A percentile compares a stretch with the other conserved stretches of the same genome.
Evolutionary conservation across 306 rosid genomes (phyloP).

Genomic region (Corylus americana): DNA sequence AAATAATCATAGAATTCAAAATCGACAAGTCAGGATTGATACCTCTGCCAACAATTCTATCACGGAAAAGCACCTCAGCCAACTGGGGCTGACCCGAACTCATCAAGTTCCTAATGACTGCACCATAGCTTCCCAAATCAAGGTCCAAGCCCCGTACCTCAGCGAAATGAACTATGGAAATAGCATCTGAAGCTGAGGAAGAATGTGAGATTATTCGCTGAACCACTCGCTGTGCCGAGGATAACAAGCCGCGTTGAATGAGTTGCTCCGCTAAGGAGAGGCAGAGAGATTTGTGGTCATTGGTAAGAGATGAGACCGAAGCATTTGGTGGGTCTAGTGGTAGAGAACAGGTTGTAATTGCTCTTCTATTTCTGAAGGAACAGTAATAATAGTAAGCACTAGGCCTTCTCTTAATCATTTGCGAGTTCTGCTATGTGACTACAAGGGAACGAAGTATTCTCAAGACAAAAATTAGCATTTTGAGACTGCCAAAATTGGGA

Average conservation of each 20-base stretch:
- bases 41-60: slow-evolving; percentile 25
- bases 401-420: slow-evolving; percentile 31
- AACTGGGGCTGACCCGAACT: slow-evolving; percentile 34
- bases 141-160: slow-evolving; percentile 32
- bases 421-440: not conserved
- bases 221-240: slow-evolving; percentile 38
- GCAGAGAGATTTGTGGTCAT: slow-evolving; percentile 33
- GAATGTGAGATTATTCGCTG: slow-evolving; percentile 30
- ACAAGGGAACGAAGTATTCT: not conserved
- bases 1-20: slow-evolving; percentile 41
- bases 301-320: slow-evolving; percentile 7
- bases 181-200: slow-evolving; percentile 33
- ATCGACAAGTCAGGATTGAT: slow-evolving; percentile 22
- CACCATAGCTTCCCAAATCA: slow-evolving; percentile 38
- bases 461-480: not conserved
- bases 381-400: slow-evolving; percentile 9
- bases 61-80: slow-evolving; percentile 38
- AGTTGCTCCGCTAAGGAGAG: slow-evolving; percentile 33
- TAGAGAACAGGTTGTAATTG: slow-evolving; percentile 30
- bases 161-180: slow-evolving; percentile 30
- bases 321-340: slow-evolving; percentile 23
- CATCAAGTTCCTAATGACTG: slow-evolving; percentile 35
- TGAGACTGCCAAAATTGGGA: not conserved
- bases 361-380: slow-evolving; percentile 28
- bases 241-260: slow-evolving; percentile 33